Conservation (phyloP, 2,329 filamentous ascomycete species). For the Botrytis deweyae region DNA sequence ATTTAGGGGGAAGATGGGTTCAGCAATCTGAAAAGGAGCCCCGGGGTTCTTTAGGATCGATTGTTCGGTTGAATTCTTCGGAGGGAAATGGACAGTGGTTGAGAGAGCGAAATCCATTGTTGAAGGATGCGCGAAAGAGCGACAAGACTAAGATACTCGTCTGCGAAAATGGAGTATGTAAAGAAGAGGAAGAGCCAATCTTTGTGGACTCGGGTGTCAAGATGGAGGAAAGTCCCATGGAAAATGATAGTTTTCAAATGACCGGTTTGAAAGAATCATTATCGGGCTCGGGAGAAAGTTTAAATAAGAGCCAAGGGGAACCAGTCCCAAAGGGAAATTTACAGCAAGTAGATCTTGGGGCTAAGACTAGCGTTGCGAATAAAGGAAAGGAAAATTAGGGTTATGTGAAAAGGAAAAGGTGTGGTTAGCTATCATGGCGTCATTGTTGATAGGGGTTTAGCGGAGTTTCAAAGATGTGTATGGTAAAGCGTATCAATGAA, state of each 20-base stretch:
- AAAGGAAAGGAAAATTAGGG: not conserved
- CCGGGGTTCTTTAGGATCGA: conserved; percentile 33
- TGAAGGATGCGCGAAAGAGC: conserved; percentile 38
- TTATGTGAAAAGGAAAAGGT: not conserved
- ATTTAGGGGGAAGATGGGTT: conserved; percentile 33
- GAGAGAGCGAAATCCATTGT: conserved; percentile 48
- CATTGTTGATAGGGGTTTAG: not conserved
- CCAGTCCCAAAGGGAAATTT: not conserved
- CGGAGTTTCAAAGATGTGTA: not conserved
- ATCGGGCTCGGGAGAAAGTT: not conserved
- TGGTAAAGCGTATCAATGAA: not conserved
- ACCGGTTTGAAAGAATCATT: conserved; percentile 1
- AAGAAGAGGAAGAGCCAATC: conserved; percentile 39
- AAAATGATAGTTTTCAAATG: not conserved
- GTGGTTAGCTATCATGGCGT: conserved; percentile 1
- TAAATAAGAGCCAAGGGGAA: not conserved
- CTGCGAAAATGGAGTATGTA: conserved; percentile 48
- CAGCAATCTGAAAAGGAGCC: conserved; percentile 38
- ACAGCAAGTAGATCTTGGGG: not conserved
- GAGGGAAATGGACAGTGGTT: conserved; percentile 45
- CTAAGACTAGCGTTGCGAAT: not conserved
- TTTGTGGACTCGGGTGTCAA: conserved; percentile 17
- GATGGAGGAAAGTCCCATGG: not conserved
- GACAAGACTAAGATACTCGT: conserved; percentile 46
- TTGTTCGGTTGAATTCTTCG: conserved; percentile 31